Evolutionary conservation across 345 rosid genomes (phyloP).

Genomic region (Syzygium grande): DNA sequence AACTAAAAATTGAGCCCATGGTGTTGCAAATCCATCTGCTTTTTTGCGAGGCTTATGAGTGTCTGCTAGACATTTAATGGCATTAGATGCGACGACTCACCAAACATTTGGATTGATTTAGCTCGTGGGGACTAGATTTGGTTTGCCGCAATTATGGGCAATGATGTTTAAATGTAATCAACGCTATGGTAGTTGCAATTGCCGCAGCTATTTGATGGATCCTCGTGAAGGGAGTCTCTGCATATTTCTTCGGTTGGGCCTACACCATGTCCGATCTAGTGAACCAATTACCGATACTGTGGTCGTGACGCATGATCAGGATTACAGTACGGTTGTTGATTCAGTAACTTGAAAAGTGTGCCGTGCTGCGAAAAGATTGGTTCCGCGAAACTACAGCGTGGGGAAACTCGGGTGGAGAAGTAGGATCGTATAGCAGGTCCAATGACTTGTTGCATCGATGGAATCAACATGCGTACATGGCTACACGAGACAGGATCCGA

Average conservation of each 20-base stretch:
- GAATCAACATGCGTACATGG: neutral
- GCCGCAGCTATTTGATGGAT: neutral
- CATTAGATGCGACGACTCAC: neutral
- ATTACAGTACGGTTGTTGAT: neutral
- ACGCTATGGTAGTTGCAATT: neutral
- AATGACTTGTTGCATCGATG: neutral
- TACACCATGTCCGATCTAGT: neutral
- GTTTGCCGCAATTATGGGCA: neutral
- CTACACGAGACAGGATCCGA: neutral
- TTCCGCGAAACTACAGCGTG: neutral
- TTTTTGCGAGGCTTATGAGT: neutral
- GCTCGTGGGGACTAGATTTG: neutral
- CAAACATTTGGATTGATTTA: neutral
- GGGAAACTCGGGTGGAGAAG: neutral
- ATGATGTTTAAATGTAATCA: neutral
- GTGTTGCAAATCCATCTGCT: neutral
- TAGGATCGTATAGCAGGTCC: neutral
- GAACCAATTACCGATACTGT: neutral
- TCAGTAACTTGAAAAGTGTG: neutral
- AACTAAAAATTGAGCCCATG: neutral
- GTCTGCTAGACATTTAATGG: neutral
- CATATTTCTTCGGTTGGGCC: neutral
- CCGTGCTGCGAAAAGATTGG: neutral
- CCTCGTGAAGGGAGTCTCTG: neutral
- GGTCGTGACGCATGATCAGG: neutral